These are phyloP conservation scores for Colletotrichum sp. DNA, from an alignment of 2,329 filamentous ascomycete species.

Conservation along the genomic window DNA sequence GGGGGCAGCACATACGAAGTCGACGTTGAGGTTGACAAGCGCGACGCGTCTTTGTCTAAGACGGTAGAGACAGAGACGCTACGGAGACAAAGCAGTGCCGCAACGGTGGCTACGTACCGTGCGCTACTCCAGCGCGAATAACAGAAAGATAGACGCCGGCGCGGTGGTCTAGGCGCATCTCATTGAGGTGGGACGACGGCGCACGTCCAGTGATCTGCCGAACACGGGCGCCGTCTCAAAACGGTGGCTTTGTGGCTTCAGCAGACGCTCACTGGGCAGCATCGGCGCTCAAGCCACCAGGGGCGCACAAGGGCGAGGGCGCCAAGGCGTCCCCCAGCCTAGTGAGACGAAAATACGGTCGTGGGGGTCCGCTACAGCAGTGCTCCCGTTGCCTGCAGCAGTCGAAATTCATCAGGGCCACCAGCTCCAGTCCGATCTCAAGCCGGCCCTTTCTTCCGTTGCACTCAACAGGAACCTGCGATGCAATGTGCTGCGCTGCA, in stretches of 20 bases:
- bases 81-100: not conserved
- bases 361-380: not conserved
- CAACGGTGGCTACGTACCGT: not conserved
- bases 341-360: not conserved
- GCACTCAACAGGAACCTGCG: not conserved
- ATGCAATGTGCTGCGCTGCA: not conserved
- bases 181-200: not conserved
- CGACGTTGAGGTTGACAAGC: not conserved
- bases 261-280: not conserved
- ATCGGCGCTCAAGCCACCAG: not conserved
- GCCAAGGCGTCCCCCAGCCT: not conserved
- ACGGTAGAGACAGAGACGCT: not conserved
- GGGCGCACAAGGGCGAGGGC: not conserved
- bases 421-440: not conserved
- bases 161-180: not conserved
- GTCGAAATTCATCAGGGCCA: constrained; percentile 3
- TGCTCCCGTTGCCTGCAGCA: not conserved
- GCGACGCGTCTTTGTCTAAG: not conserved
- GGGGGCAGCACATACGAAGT: not conserved
- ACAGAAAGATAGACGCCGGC: not conserved
- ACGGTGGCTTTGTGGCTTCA: constrained; percentile 4
- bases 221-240: constrained; percentile 10
- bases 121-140: not conserved
- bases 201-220: constrained; percentile 18
- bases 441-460: not conserved